Base-by-base conservation (phyloP, 345 rosid species). In the Eutrema heterophyllum region DNA sequence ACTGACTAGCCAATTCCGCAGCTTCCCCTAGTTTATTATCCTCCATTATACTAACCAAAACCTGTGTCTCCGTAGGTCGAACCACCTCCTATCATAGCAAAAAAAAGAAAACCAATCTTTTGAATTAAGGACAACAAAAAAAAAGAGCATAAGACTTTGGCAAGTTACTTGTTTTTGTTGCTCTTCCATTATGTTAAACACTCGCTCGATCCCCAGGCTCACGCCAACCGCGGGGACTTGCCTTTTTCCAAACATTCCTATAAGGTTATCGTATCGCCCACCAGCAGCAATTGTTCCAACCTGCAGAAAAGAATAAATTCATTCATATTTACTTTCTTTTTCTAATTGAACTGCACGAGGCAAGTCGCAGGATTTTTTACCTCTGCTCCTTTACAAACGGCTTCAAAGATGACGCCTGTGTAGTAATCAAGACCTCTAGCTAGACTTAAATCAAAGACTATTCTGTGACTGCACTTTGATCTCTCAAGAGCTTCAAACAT, bases 371-470 rank as follows among this genome's bases (percentile, higher is more conserved):
- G 43, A 39, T 5, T 41, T 11, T 36, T 78, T 80, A 95, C 99
- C 93, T 90, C 90, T 30, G 85, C 86, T 67, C 97, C 97, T 72
- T 74, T 83, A 53, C 93, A 89, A 69, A 88, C 92, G 57, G 96
- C 96, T 85, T 95, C 99, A 75, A 80, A 95, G 70, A 95, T 90
- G 53, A 95, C 90, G 7, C 99, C 99, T 0, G 99, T 92, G 72
- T 95, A 95, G 83, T 95, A 95, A 83, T 92, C 99, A 64, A 95
- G 99, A 53, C 99, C 99, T 80, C 99, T 87, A 51, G 98, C 99
- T 62, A 95, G 92, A 77, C 99, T 95, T 74, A 95, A 84, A 78
- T 95, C 99, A 80, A 95, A 95, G 70, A 90, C 89, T 68, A 95
- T 86, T 80, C 81, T 92, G 76, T 85, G 71, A 64, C 82, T 84